These are phyloP conservation scores for Oryza rufipogon DNA, from an alignment of 176 grass and related monocot species.

Conservation along the genomic window DNA sequence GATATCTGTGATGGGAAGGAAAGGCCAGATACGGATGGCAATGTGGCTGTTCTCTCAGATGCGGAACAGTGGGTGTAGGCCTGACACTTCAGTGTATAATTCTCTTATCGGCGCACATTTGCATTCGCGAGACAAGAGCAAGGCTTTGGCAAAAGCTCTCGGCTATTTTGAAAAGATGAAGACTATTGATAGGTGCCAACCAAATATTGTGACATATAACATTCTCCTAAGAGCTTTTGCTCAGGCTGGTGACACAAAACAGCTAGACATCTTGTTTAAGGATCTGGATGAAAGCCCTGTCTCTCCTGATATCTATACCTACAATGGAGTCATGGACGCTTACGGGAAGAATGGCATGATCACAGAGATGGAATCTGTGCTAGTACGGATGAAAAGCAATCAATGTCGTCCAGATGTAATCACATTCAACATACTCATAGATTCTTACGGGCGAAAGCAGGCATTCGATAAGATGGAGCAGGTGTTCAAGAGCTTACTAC, in stretches of 20 bases:
- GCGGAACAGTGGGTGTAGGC: slow-evolving; percentile 80
- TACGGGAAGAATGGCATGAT: slow-evolving; percentile 94
- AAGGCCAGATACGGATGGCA: slow-evolving; percentile 93
- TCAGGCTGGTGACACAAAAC: slow-evolving; percentile 69
- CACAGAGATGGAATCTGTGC: slow-evolving; percentile 86
- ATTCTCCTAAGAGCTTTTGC: slow-evolving; percentile 94
- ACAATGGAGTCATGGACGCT: slow-evolving; percentile 81
- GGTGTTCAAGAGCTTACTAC: slow-evolving; percentile 85
- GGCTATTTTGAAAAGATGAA: slow-evolving; percentile 99
- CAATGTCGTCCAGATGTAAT: slow-evolving; percentile 86
- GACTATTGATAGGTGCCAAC: slow-evolving; percentile 77
- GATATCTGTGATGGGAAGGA: slow-evolving; percentile 95
- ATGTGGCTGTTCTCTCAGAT: slow-evolving; percentile 99
- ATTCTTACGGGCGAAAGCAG: slow-evolving; percentile 85
- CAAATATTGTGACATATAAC: slow-evolving; percentile 90
- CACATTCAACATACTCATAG: slow-evolving; percentile 92
- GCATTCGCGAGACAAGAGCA: slow-evolving; percentile 82
- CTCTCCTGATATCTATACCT: slow-evolving; percentile 79
- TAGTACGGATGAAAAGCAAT: slow-evolving; percentile 81
- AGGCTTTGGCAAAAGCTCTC: slow-evolving; percentile 75
- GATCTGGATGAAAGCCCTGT: slow-evolving; percentile 77
- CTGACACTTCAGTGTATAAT: slow-evolving; percentile 89
- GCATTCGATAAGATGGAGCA: slow-evolving; percentile 97
- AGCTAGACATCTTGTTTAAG: slow-evolving; percentile 84
- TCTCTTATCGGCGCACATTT: slow-evolving; percentile 80